Base-by-base conservation (phyloP, 306 rosid genomes). In the Casuarina cunninghamiana region DNA sequence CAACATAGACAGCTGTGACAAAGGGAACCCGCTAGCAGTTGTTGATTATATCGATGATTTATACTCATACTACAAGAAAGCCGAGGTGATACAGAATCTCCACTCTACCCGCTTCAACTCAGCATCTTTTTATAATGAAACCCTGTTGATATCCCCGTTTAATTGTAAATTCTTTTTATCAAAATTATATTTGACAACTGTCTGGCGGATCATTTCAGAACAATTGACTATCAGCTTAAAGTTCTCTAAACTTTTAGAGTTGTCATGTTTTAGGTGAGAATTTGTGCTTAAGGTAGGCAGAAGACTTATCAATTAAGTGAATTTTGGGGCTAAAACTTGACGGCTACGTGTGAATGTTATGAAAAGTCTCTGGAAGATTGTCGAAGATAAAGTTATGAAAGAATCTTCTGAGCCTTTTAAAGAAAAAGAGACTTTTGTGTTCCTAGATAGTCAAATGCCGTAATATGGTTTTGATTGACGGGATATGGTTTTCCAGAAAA, bases 21-120 rank as follows among this genome's bases (percentile, higher is more conserved):
- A 46, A 53, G 80, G 70, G 78, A 81, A 88, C 62, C 69, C 67
- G 13, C 84, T 88, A 4, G 84, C 83, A 73, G 90, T 88, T 48
- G 85, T 84, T 58, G 88, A 88, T 48, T 88, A 88, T 60, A 79
- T 88, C 42, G 84, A 86, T 58, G 88, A 88, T 53, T 57, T 88
- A 50, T 80, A 86, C 73, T 69, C 77, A 13, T 75, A 77, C 72
- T 88, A 86, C 73, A 82, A 80, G 87, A 78, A 79, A 75, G 72
- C 87, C 16, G 92, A 88, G 92, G 92, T 88, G 32, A 71, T 51
- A 15, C 15, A 55, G 16, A 69, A 19, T 37, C 65, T 35, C 46
- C 15, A 37, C 13, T 51, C 17, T 72, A 37, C 6, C 62, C 15
- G 15, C 58, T 72, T 72, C 32, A 35, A 26, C 13, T 12, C 43